Conservation (phyloP, 2,329 filamentous ascomycete species). For the Exophiala dermatitidis region DNA sequence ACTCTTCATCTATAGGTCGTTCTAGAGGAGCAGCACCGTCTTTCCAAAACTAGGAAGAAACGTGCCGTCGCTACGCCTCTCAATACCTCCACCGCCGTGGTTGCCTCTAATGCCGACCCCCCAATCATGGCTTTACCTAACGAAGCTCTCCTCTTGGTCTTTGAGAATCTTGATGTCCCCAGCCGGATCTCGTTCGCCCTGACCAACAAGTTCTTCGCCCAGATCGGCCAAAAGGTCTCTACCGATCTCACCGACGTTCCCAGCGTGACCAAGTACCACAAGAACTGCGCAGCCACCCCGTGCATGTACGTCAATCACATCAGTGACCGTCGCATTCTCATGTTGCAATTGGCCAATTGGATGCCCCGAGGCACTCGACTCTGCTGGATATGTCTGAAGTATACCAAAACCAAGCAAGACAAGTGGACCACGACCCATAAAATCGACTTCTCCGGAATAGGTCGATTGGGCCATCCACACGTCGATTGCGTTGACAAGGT, state of each 20-base stretch:
- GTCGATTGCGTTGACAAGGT: background rate
- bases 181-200: background rate
- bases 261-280: background rate
- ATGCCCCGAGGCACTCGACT: slow-evolving; percentile 7
- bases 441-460: background rate
- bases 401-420: background rate
- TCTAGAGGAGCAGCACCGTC: no score
- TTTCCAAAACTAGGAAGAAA: no score
- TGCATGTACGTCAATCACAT: slow-evolving; percentile 66
- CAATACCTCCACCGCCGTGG: background rate
- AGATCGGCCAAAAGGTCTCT: background rate
- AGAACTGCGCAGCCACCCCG: background rate
- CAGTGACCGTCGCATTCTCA: slow-evolving; percentile 81
- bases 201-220: background rate
- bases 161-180: slow-evolving; percentile 3
- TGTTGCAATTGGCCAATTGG: slow-evolving; percentile 82
- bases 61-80: no score
- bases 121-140: background rate
- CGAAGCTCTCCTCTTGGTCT: background rate
- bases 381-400: slow-evolving; percentile 14
- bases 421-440: background rate
- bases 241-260: background rate
- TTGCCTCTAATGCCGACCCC: background rate
- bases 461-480: background rate
- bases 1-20: no score